Conservation (phyloP, 176 grass and related monocot genomes). For the Typha latifolia region DNA sequence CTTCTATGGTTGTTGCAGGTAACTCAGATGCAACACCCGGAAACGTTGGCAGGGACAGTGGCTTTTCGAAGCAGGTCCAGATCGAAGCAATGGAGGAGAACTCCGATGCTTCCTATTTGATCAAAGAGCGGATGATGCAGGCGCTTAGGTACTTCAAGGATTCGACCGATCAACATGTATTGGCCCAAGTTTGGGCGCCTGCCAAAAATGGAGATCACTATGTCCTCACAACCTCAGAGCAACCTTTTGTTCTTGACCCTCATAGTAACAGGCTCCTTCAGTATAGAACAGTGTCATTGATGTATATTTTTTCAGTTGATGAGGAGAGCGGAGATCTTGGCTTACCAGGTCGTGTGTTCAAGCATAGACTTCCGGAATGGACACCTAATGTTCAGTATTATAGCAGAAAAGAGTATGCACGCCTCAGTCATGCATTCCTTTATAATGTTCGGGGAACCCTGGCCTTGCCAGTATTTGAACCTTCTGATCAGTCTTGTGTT, state of each 20-base stretch:
- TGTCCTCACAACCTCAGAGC: constrained; percentile 22
- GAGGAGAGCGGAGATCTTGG: constrained; percentile 13
- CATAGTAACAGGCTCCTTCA: constrained; percentile 18
- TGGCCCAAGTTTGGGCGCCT: constrained; percentile 27
- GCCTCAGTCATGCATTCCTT: constrained; percentile 20
- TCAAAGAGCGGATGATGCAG: constrained; percentile 24
- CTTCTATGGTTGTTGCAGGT: neutral
- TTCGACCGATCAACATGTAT: constrained; percentile 15
- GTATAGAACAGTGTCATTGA: constrained; percentile 16
- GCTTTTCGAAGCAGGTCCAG: neutral
- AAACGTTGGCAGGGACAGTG: neutral
- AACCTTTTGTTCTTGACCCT: constrained; percentile 18
- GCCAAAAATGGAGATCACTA: constrained; percentile 5
- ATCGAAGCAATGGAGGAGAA: neutral
- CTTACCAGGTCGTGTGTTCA: constrained; percentile 18
- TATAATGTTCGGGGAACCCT: constrained; percentile 19
- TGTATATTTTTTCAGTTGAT: constrained; percentile 19
- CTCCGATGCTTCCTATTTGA: constrained; percentile 5
- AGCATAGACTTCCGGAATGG: constrained; percentile 20
- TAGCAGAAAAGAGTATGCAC: constrained; percentile 24
- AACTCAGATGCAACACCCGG: neutral
- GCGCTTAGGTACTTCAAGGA: constrained; percentile 24
- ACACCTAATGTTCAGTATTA: constrained; percentile 28
- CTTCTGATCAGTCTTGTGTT: constrained; percentile 13
- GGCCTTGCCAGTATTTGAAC: constrained; percentile 24